Base-by-base conservation (phyloP, 805 yeast genomes). In the Kuraishia ogatae region DNA sequence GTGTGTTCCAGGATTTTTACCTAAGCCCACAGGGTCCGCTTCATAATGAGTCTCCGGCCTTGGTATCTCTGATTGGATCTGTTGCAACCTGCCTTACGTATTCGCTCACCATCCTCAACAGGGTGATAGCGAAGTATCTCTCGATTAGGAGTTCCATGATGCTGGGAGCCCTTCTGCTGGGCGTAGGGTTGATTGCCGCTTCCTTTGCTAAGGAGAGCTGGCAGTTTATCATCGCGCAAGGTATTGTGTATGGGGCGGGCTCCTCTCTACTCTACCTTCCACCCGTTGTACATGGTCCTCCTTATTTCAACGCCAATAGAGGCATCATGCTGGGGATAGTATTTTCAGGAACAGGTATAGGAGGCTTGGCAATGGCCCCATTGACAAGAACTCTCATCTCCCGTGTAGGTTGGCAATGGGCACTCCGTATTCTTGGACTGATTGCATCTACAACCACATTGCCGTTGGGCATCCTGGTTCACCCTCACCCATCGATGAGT, bases 1-100 rank as follows among this genome's bases (percentile, higher is more conserved):
- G 75, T 56, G 69, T 72, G 6, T 72, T 66, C 53, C 74, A 72
- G 52, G 73, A 71, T 24, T 71, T 58, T 57, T 71, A 71, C 50
- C 58, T 64, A 1, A 59, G 70, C 2, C 17, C 50, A 10, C 48
- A 53, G 15, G 75, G 75, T 1, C 75, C 76, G 2, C 57, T 72
- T 22, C 26, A 52, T 5, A 23, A 53, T 13, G 43, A 58, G 24
- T 55, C 67, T 3, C 63, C 62, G 22, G 63, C 73, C 0, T 54
- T 59, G 26, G 69, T 71, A 15, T 65, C 76, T 1, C 55, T 71
- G 51, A 63, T 72, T 23, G 76, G 76, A 39, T 65, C 75, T 2
- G 56, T 65, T 4, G 68, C 69, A 3, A 63, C 66, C 17, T 67
- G 71, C 1, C 53, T 66, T 3, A 67, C 73, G 0, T 72, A 71